A percentile compares a stretch with the other conserved stretches of the same genome.
Evolutionary conservation across 495 filamentous ascomycete genomes (phyloP).

Genomic region (Xylaria telfairii): DNA sequence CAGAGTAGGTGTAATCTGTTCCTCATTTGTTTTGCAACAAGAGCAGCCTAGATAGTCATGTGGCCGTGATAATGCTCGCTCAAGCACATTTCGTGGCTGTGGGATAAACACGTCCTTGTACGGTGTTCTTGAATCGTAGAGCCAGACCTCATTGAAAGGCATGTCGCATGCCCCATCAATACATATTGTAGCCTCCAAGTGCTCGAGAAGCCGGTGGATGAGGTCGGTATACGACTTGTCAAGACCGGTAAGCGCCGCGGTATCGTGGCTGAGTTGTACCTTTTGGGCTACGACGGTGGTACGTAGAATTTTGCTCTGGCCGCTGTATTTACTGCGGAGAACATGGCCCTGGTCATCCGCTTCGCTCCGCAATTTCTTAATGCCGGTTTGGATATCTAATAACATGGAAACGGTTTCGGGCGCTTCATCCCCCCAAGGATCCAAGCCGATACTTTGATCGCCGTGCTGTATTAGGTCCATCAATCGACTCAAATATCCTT

Average conservation of each 20-base stretch:
- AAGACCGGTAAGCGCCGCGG: slow-evolving; percentile 72
- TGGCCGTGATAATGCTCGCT: slow-evolving; percentile 78
- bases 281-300: slow-evolving; percentile 88
- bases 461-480: slow-evolving; percentile 43
- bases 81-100: slow-evolving; percentile 75
- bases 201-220: slow-evolving; percentile 66
- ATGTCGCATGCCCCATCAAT: slow-evolving; percentile 64
- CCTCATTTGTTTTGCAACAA: slow-evolving; percentile 61
- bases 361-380: slow-evolving; percentile 46
- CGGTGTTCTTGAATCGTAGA: slow-evolving; percentile 82
- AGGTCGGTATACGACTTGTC: slow-evolving; percentile 79
- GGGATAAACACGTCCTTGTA: slow-evolving; percentile 84
- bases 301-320: slow-evolving; percentile 72
- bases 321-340: slow-evolving; percentile 77
- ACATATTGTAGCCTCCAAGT: slow-evolving; percentile 63
- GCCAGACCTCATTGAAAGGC: slow-evolving; percentile 79
- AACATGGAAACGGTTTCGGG: slow-evolving; percentile 44
- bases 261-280: slow-evolving; percentile 83
- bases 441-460: slow-evolving; percentile 46
- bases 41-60: slow-evolving; percentile 84
- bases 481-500: slow-evolving; percentile 43
- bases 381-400: slow-evolving; percentile 44
- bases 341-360: slow-evolving; percentile 51
- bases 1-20: slow-evolving; percentile 64
- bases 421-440: slow-evolving; percentile 41